phyloP scores from a whole-genome alignment of 2,329 filamentous ascomycete species.

The Fusarium sp. region DNA sequence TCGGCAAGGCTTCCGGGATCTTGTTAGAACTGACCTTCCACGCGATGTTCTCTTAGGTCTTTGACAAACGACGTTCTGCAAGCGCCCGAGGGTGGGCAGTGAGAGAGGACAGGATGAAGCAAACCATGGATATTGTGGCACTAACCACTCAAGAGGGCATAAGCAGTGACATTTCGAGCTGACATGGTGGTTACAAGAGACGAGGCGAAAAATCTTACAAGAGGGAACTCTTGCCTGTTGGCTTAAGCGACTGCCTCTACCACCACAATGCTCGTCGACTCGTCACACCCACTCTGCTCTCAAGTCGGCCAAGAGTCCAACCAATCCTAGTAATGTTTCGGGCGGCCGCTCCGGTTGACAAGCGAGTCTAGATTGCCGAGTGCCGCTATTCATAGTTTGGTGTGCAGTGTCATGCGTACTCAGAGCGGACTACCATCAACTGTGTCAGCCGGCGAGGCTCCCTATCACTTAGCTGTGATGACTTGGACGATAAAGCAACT shows the following conservation, averaged over 20 bases:
- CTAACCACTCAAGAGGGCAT: not conserved
- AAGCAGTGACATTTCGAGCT: not conserved
- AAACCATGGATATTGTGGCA: slow-evolving; percentile 2
- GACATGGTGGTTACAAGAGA: not conserved
- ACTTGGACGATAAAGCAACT: no score
- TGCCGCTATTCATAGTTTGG: not conserved
- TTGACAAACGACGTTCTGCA: not conserved
- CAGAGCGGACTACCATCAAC: no score
- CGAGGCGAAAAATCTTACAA: slow-evolving; percentile 12
- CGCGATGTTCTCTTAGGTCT: no score
- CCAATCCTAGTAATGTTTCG: not conserved
- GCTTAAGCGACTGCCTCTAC: not conserved
- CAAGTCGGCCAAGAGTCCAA: not conserved
- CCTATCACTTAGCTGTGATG: no score
- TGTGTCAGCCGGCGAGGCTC: no score
- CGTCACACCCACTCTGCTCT: not conserved
- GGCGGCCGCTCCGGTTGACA: not conserved
- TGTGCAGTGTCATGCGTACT: not conserved
- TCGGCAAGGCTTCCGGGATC: not conserved
- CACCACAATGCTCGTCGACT: not conserved
- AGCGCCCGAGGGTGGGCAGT: not conserved
- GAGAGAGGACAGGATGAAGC: not conserved
- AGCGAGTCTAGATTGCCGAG: not conserved
- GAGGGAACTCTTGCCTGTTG: not conserved
- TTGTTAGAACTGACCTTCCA: not conserved